Conservation (phyloP, 352 stramenopile species). For the Aphanomyces cochlioides region DNA sequence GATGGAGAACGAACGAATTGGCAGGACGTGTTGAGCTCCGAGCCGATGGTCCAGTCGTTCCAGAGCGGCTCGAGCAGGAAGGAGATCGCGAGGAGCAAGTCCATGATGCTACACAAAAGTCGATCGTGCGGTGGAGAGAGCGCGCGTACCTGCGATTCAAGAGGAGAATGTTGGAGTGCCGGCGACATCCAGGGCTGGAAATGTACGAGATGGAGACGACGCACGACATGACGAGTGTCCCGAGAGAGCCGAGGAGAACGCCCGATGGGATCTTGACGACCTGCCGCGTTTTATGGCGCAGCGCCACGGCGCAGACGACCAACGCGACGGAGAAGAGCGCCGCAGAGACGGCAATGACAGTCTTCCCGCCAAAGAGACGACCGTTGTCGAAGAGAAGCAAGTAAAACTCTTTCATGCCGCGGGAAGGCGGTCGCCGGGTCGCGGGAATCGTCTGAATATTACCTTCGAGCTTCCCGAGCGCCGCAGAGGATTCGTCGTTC, state of each 20-base stretch:
- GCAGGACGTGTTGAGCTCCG: conserved; percentile 42
- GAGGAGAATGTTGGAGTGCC: conserved; percentile 70
- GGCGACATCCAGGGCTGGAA: conserved; percentile 49
- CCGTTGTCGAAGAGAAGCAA: conserved; percentile 8
- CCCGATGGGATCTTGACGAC: conserved; percentile 55
- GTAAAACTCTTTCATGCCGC: conserved; percentile 28
- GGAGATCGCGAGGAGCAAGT: conserved; percentile 60
- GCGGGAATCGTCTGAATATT: conserved; percentile 1
- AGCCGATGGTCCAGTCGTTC: conserved; percentile 41
- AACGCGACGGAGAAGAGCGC: conserved; percentile 48
- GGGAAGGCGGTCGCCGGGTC: conserved; percentile 1
- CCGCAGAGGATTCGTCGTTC: too few relatives aligned
- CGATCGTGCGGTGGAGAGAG: neutral
- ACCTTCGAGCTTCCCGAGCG: too few relatives aligned
- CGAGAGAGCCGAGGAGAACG: conserved; percentile 55
- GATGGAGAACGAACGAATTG: conserved; percentile 40
- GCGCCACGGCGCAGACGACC: conserved; percentile 41
- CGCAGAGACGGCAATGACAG: conserved; percentile 37
- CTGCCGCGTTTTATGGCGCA: conserved; percentile 44
- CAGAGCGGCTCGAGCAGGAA: conserved; percentile 67
- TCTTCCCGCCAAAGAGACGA: conserved; percentile 6
- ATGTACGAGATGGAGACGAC: conserved; percentile 52
- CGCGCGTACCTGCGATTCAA: conserved; percentile 46
- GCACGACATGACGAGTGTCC: conserved; percentile 56
- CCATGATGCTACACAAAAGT: conserved; percentile 35